Evolutionary conservation across 805 yeast genomes (phyloP), one percentile per base, ranked within the genome.

Genomic region (Candida insectorum): DNA sequence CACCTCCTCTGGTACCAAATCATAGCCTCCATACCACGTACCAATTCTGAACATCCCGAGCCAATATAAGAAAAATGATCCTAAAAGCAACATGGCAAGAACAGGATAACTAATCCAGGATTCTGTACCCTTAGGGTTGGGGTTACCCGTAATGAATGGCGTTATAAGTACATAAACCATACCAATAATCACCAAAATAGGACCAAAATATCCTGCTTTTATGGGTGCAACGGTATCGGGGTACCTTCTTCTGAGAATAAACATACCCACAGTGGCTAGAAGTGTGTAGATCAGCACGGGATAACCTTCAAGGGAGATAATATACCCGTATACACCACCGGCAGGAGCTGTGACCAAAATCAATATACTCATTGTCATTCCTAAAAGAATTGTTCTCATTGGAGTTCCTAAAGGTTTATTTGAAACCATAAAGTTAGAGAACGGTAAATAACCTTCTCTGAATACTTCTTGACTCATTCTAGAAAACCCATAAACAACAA

Each of bases 381-480:
- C 72, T 30, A 75, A 54, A 3, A 63, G 13, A 17, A 79, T 51
- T 0, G 80, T 60, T 12, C 72, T 73, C 15, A 79, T 49, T 2
- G 86, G 85, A 1, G 81, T 75, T 14, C 72, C 73, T 37, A 52
- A 57, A 1, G 79, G 80, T 63, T 69, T 65, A 41, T 78, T 78
- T 5, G 75, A 68, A 0, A 82, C 75, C 70, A 78, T 59, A 20
- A 59, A 43, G 15, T 45, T 48, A 3, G 80, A 68, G 36, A 61
- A 73, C 7, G 86, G 86, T 10, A 78, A 47, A 36, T 65, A 74
- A 0, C 85, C 85, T 44, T 78, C 84, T 36, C 81, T 60, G 43
- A 79, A 77, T 4, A 74, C 73, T 51, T 79, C 85, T 49, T 79
- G 86, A 41, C 75, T 75, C 60, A 75, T 72, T 48, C 86, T 62